Conservation (phyloP, 1,284 basidiomycete genomes). For the Rhodofomes roseus region DNA sequence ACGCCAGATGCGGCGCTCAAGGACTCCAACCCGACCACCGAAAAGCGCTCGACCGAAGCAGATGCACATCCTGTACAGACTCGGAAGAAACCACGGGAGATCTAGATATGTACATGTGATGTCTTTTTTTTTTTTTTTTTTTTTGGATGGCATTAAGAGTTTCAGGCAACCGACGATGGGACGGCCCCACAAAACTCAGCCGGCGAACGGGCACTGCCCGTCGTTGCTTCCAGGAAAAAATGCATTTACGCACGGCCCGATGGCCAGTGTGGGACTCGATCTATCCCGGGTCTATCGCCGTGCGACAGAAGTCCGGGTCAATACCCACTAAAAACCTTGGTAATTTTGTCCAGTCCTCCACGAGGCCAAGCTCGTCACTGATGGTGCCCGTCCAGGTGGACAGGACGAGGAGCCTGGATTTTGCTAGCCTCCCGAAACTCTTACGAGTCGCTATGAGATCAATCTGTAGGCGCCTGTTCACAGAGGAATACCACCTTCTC, state of each 20-base stretch:
- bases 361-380: neutral
- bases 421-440: neutral
- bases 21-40: too few relatives aligned
- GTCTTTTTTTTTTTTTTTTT: constrained; percentile 2
- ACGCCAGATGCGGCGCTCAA: too few relatives aligned
- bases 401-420: neutral
- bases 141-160: neutral
- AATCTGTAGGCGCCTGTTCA: neutral
- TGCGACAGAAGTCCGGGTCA: neutral
- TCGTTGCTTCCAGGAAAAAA: neutral
- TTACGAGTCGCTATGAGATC: neutral
- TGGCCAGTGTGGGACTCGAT: neutral
- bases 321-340: neutral
- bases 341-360: neutral
- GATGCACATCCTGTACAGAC: too few relatives aligned
- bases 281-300: neutral
- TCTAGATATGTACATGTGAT: too few relatives aligned
- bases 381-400: neutral
- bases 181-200: neutral
- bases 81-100: too few relatives aligned
- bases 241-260: neutral
- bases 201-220: neutral
- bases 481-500: neutral
- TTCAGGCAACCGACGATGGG: neutral
- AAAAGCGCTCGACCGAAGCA: too few relatives aligned